Evolutionary conservation across 768 basidiomycete genomes (phyloP), one percentile per base, ranked within the genome.

Genomic region (Lactifluus hygrophoroides): DNA sequence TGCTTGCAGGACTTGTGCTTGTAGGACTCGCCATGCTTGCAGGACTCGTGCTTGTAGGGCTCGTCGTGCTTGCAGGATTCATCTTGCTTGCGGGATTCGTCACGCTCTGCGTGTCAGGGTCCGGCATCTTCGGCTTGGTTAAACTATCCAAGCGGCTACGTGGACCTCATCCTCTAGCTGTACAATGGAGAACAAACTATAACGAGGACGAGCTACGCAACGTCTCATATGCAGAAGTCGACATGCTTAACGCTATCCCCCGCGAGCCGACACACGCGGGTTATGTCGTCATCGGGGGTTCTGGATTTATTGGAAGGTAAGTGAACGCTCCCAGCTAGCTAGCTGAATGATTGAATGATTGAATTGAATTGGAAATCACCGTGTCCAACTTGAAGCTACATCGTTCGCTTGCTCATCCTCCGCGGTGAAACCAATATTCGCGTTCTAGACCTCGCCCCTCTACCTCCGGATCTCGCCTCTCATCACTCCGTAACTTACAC

Each of bases 341-440:
- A n/a, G n/a, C n/a, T n/a, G n/a, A n/a, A n/a, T n/a, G n/a, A n/a
- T n/a, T n/a, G n/a, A n/a, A n/a, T n/a, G n/a, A n/a, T n/a, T n/a
- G n/a, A n/a, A n/a, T n/a, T n/a, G n/a, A n/a, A n/a, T n/a, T n/a
- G n/a, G n/a, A n/a, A n/a, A n/a, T n/a, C n/a, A n/a, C n/a, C n/a
- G n/a, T n/a, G n/a, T n/a, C n/a, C n/a, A n/a, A n/a, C n/a, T n/a
- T n/a, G n/a, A n/a, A 74, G 73, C 23, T 73, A 70, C 55, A 65
- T 74, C 28, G 67, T 71, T 27, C 68, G 68, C 17, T 57, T 74
- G 5, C 66, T 74, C 16, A 51, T 74, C n/a, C 65, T 71, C 28
- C 68, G 72, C 32, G 73, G 72, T 0, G 73, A 73, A 57, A 69
- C 65, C 1, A 67, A 67, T 40, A 69, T 73, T 35, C 65, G 70